These are phyloP conservation scores for Gelatoporia subvermispora DNA, from an alignment of 768 basidiomycete genomes.

Conservation along the genomic window DNA sequence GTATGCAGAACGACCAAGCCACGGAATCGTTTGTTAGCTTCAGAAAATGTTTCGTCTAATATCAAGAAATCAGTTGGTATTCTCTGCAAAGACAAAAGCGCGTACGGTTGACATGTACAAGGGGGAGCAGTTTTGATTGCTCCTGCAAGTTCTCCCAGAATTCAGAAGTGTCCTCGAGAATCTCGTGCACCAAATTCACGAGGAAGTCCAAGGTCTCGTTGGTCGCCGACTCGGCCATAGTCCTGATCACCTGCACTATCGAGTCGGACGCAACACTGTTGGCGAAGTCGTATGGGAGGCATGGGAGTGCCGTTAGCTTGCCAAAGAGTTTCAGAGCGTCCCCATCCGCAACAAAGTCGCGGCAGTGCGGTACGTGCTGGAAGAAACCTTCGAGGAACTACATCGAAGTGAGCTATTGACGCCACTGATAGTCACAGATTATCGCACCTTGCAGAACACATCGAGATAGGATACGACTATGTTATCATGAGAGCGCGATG, in stretches of 20 bases:
- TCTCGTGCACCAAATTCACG: constrained; percentile 61
- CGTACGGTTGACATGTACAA: constrained; percentile 52
- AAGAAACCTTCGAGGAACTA: constrained; percentile 94
- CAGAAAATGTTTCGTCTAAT: constrained; percentile 18
- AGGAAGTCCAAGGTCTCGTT: constrained; percentile 70
- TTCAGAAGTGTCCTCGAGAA: constrained; percentile 60
- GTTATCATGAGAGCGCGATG: constrained; percentile 63
- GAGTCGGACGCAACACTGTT: constrained; percentile 83
- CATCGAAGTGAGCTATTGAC: neutral
- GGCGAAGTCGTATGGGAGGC: constrained; percentile 85
- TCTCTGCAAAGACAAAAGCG: neutral
- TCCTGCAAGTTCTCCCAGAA: constrained; percentile 60
- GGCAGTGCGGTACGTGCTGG: constrained; percentile 85
- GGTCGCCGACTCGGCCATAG: constrained; percentile 84
- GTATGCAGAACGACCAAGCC: constrained; percentile 71
- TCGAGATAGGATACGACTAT: constrained; percentile 74
- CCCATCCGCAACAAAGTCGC: constrained; percentile 76
- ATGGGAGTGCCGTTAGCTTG: constrained; percentile 75
- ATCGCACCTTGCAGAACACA: constrained; percentile 66
- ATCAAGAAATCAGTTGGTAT: constrained; percentile 23
- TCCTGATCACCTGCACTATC: constrained; percentile 82
- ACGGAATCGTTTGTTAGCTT: constrained; percentile 64
- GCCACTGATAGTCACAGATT: neutral
- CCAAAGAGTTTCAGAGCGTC: constrained; percentile 74
- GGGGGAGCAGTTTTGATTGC: constrained; percentile 57